A percentile compares a stretch with the other conserved stretches of the same genome.
phyloP scores from a whole-genome alignment of 2,329 filamentous ascomycete genomes.

The Lasiodiplodia citricola region DNA sequence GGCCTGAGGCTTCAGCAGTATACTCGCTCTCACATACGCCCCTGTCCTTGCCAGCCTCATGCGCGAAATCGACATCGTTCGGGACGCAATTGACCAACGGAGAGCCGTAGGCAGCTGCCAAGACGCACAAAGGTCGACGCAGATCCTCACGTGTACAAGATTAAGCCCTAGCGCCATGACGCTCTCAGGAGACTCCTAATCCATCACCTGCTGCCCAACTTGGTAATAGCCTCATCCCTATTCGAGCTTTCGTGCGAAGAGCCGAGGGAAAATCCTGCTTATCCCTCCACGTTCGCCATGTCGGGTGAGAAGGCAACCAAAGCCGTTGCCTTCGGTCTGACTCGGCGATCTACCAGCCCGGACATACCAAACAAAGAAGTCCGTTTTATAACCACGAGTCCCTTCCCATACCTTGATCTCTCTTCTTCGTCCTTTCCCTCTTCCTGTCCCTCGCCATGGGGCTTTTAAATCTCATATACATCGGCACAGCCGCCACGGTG shows the following conservation, averaged over 20 bases:
- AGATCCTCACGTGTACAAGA: conserved; percentile 10
- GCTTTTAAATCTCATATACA: conserved; percentile 13
- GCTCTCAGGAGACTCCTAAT: conserved; percentile 1
- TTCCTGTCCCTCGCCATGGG: neutral
- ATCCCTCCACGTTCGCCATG: neutral
- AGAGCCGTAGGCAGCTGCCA: neutral
- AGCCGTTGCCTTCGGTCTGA: neutral
- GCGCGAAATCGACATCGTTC: neutral
- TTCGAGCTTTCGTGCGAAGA: conserved; percentile 1
- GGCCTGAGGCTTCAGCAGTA: neutral
- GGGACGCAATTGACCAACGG: neutral
- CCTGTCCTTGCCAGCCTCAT: neutral
- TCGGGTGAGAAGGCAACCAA: neutral
- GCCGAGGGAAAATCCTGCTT: neutral
- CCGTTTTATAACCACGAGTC: conserved; percentile 3
- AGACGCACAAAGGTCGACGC: neutral
- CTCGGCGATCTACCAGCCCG: conserved; percentile 9
- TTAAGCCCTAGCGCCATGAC: conserved; percentile 13
- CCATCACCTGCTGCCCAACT: neutral
- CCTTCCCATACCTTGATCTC: neutral
- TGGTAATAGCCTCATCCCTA: conserved; percentile 13
- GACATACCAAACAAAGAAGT: neutral
- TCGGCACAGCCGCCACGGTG: conserved; percentile 2
- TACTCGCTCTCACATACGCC: neutral
- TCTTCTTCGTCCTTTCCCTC: neutral